These are phyloP conservation scores for Tylopilus orsonianus DNA, from an alignment of 1,284 basidiomycete genomes.

Conservation along the genomic window DNA sequence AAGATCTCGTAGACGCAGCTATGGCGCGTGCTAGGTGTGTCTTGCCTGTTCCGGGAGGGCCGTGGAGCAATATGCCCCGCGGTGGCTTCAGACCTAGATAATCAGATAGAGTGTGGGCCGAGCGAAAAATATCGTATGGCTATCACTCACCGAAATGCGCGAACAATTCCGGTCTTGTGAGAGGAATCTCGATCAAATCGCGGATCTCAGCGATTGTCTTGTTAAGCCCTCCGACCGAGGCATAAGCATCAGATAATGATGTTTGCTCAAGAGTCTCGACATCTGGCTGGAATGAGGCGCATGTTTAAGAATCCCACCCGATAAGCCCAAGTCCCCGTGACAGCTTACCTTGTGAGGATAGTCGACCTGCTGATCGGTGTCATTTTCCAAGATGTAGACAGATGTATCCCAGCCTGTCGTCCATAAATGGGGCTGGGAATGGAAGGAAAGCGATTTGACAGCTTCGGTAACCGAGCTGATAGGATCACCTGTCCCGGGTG, in stretches of 20 bases:
- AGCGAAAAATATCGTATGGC: slow-evolving; percentile 3
- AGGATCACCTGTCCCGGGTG: slow-evolving; percentile 27
- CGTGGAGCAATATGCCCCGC: slow-evolving; percentile 86
- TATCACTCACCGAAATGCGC: slow-evolving; percentile 70
- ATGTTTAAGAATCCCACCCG: slow-evolving; percentile 15
- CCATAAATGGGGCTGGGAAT: slow-evolving; percentile 45
- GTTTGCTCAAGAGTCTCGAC: slow-evolving; percentile 45
- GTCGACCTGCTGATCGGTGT: slow-evolving; percentile 17
- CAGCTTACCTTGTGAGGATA: slow-evolving; percentile 35
- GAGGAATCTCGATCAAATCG: slow-evolving; percentile 92
- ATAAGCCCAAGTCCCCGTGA: slow-evolving; percentile 3
- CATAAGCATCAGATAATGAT: slow-evolving; percentile 55
- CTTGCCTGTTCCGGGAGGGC: slow-evolving; percentile 93
- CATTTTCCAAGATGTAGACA: slow-evolving; percentile 46
- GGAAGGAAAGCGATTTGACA: slow-evolving; percentile 45
- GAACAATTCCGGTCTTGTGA: slow-evolving; percentile 89
- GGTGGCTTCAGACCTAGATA: slow-evolving; percentile 80
- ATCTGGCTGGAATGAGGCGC: slow-evolving; percentile 37
- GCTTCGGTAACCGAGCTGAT: slow-evolving; percentile 39
- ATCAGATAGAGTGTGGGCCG: slow-evolving; percentile 11
- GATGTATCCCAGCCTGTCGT: slow-evolving; percentile 61
- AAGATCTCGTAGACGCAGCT: slow-evolving; percentile 76
- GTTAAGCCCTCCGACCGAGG: slow-evolving; percentile 85
- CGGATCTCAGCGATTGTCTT: slow-evolving; percentile 88
- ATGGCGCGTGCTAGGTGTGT: slow-evolving; percentile 91